Evolutionary conservation across 2,329 filamentous ascomycete species (phyloP).

Genomic region (Paecilomyces dactylethromorphus): DNA sequence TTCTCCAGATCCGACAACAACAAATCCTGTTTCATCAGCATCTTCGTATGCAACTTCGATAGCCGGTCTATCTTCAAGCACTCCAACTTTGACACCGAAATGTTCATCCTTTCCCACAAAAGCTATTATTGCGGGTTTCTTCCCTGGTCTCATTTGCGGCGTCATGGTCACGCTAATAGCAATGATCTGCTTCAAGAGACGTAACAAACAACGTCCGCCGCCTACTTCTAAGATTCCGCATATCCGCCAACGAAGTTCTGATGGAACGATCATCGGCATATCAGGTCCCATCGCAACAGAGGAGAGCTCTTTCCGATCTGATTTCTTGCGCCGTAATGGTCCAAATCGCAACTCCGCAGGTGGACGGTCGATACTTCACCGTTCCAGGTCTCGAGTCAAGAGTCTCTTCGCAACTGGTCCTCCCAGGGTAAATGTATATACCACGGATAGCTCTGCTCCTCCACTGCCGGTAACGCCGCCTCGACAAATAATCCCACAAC

Average conservation of each 20-base stretch:
- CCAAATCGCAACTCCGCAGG: conserved; percentile 13
- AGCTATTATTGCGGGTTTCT: conserved; percentile 40
- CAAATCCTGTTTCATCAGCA: conserved; percentile 15
- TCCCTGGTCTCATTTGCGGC: conserved; percentile 39
- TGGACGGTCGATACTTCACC: conserved; percentile 24
- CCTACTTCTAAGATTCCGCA: conserved; percentile 15
- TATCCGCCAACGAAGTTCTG: conserved; percentile 25
- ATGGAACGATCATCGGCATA: conserved; percentile 28
- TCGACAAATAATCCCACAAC: conserved; percentile 14
- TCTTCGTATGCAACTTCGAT: conserved; percentile 12
- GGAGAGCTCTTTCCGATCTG: conserved; percentile 36
- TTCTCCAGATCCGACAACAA: conserved; percentile 7
- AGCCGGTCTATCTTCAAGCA: conserved; percentile 12
- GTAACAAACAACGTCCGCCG: conserved; percentile 12
- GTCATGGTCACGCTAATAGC: conserved; percentile 50
- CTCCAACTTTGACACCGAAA: conserved; percentile 12
- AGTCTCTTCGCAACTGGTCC: conserved; percentile 26
- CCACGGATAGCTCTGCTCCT: conserved; percentile 13
- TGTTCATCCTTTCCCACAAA: conserved; percentile 35
- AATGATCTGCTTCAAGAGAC: conserved; percentile 29
- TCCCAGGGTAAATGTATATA: conserved; percentile 13
- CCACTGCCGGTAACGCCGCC: conserved; percentile 23
- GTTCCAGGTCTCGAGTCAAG: conserved; percentile 29
- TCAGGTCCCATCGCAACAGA: conserved; percentile 39
- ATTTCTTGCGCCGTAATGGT: conserved; percentile 33